Base-by-base conservation (phyloP, 306 rosid genomes). In the Rosa chinensis region DNA sequence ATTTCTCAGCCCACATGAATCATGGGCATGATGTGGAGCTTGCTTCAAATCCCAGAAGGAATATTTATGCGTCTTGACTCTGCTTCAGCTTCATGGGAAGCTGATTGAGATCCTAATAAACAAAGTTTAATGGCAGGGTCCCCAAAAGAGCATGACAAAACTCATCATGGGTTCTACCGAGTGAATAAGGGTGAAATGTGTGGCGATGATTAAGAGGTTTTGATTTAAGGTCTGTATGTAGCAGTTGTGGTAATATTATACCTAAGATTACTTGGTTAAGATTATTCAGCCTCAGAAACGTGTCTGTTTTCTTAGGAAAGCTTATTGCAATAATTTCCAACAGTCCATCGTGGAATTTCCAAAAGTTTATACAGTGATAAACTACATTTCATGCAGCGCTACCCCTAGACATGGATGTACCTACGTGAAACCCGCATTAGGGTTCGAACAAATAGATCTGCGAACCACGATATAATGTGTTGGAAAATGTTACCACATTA, bases 161-260 rank as follows among this genome's bases (percentile, higher is more conserved):
- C 0, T 53, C 64, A 77, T 62, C 21, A 8, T 37, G 32, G 17
- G 42, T 62, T 62, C 50, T 70, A 10, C 45, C 9, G 58, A 68
- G 72, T 16, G 74, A 75, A 75, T 56, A 81, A 69, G 76, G 43
- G 70, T 70, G 45, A 58, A 49, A 32, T 37, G 58, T 59, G 66
- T 10, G 66, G 67, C 42, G 35, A 69, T 62, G 55, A 43, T 70
- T 71, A 32, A 8, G 50, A 37, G 7, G 48, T 59, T 52, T 62
- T 25, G 71, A 21, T 59, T 8, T 37, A 5, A 50, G 49, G 17
- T 17, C 53, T 72, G 77, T 63, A 52, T 21, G 43, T 48, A 18
- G 21, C 76, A 44, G 23, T 72, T 63, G 73, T 63, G 42, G 32
- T 37, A 62, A 25, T 25, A 25, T 25, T 25, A 25, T 25, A 25